Evolutionary conservation across 2,329 filamentous ascomycete genomes (phyloP).

Genomic region (Pyrenophora graminea): DNA sequence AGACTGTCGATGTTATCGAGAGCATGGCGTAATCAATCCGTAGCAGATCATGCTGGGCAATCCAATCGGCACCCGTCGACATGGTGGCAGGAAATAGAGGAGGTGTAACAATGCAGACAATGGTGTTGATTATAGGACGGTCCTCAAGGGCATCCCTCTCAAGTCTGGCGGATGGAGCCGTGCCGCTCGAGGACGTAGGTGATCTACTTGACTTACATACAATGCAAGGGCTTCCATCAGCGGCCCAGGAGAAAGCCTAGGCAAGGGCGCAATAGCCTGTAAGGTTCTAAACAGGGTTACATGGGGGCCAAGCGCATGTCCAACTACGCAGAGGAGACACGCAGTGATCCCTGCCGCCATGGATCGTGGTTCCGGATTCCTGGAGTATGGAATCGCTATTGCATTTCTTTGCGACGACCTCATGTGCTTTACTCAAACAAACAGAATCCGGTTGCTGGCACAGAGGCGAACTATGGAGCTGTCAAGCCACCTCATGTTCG

Average conservation of each 20-base stretch:
- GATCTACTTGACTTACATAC: background rate
- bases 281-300: background rate
- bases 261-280: constrained; percentile 1
- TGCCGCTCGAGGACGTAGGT: background rate
- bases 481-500: too few relatives aligned
- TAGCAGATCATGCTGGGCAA: constrained; percentile 16
- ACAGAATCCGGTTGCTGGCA: too few relatives aligned
- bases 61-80: constrained; percentile 22
- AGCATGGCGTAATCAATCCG: constrained; percentile 22
- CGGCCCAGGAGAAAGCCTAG: background rate
- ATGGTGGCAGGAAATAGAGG: constrained; percentile 9
- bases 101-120: background rate
- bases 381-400: constrained; percentile 1
- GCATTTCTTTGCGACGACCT: background rate
- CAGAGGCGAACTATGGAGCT: too few relatives aligned
- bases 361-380: background rate
- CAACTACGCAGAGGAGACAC: background rate
- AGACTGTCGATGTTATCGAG: constrained; percentile 23
- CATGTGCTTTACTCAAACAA: too few relatives aligned
- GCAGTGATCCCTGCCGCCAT: background rate
- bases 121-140: background rate
- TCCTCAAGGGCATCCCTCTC: background rate
- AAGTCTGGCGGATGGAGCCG: background rate
- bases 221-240: too few relatives aligned
- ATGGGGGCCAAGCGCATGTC: constrained; percentile 5